These are phyloP conservation scores for Scytalidium lignicola DNA, from an alignment of 2,329 filamentous ascomycete species.

Conservation along the genomic window DNA sequence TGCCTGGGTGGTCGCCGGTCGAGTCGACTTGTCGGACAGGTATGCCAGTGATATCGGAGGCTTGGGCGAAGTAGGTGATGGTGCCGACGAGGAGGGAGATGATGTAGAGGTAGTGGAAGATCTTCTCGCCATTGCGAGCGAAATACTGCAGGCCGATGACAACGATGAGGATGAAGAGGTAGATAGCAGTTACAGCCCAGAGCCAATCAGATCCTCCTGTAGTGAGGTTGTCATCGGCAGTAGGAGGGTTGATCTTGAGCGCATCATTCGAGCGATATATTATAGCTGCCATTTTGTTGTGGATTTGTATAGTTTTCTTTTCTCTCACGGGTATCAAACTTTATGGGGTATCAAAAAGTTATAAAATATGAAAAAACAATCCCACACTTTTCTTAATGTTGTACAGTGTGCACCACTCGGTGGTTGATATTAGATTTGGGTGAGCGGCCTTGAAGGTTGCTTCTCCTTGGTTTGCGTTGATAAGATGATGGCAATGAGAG, in stretches of 20 bases:
- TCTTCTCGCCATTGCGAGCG: constrained; percentile 40
- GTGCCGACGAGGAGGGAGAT: constrained; percentile 51
- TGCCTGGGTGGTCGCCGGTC: constrained; percentile 34
- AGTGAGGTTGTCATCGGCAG: constrained; percentile 34
- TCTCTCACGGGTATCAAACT: neutral
- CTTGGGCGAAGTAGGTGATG: constrained; percentile 64
- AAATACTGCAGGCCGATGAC: constrained; percentile 47
- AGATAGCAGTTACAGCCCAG: constrained; percentile 55
- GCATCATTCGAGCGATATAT: constrained; percentile 16
- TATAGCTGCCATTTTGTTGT: neutral
- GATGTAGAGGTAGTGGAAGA: constrained; percentile 62
- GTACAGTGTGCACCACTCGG: neutral
- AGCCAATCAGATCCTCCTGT: constrained; percentile 56
- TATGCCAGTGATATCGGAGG: constrained; percentile 56
- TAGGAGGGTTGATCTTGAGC: constrained; percentile 19
- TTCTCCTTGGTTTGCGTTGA: neutral
- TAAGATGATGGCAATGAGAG: neutral
- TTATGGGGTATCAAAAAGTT: neutral
- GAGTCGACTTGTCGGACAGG: constrained; percentile 53
- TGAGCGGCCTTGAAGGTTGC: neutral
- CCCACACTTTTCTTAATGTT: neutral
- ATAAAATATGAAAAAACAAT: neutral
- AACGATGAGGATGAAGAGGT: constrained; percentile 46
- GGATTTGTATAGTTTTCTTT: too few species aligned
- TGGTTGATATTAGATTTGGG: neutral